Evolutionary conservation across 768 basidiomycete genomes (phyloP).

Genomic region (Phanerochaete sordida): DNA sequence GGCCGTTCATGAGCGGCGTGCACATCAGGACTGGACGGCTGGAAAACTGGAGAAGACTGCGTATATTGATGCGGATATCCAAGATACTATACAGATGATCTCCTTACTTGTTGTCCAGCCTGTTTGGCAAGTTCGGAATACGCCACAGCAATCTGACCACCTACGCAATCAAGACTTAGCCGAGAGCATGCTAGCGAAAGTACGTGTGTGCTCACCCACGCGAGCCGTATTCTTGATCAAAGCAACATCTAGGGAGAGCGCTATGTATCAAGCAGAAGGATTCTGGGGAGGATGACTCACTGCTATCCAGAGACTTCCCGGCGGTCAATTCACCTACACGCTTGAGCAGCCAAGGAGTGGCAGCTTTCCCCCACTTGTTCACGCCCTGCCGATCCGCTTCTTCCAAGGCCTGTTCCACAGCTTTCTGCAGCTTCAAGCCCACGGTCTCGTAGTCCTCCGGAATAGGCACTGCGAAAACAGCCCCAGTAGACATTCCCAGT

Average conservation of each 20-base stretch:
- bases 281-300: slow-evolving; percentile 36
- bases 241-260: slow-evolving; percentile 60
- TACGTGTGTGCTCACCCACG: slow-evolving; percentile 49
- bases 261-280: background rate
- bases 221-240: slow-evolving; percentile 85
- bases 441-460: slow-evolving; percentile 66
- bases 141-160: slow-evolving; percentile 74
- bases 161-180: slow-evolving; percentile 32
- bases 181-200: background rate
- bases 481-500: slow-evolving; percentile 72
- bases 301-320: slow-evolving; percentile 70
- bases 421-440: slow-evolving; percentile 69
- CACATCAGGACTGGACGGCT: background rate
- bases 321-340: slow-evolving; percentile 79
- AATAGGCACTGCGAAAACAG: slow-evolving; percentile 86
- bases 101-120: background rate
- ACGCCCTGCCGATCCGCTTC: slow-evolving; percentile 85
- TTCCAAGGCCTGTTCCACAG: slow-evolving; percentile 78
- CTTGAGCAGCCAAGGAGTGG: slow-evolving; percentile 89
- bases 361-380: slow-evolving; percentile 80
- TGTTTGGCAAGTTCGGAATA: slow-evolving; percentile 50
- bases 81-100: background rate
- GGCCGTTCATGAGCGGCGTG: background rate
- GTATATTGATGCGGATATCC: background rate
- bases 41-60: background rate